Conservation (phyloP, 805 yeast genomes). For the Suhomyces canberraensis region DNA sequence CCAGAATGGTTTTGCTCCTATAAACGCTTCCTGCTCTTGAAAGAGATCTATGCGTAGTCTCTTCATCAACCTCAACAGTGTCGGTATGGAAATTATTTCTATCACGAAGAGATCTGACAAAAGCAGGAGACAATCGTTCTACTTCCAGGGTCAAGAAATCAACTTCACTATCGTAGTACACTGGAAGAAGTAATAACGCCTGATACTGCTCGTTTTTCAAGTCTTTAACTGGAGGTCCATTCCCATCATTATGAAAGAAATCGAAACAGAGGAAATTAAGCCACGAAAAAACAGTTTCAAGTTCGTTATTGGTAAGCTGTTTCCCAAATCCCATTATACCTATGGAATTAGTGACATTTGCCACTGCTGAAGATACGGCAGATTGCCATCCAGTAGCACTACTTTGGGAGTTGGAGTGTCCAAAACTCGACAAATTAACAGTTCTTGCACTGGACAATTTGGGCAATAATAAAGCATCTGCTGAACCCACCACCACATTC, state of each 20-base stretch:
- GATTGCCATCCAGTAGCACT: constrained; percentile 34
- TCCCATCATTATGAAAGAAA: constrained; percentile 77
- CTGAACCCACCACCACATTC: constrained; percentile 64
- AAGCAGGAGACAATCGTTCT: constrained; percentile 55
- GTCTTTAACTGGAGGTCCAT: constrained; percentile 69
- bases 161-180: constrained; percentile 54
- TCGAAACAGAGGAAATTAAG: constrained; percentile 59
- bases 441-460: constrained; percentile 50
- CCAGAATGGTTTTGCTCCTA: constrained; percentile 64
- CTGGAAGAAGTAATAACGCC: constrained; percentile 59
- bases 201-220: constrained; percentile 64
- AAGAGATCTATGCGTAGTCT: constrained; percentile 3
- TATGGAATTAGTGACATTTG: constrained; percentile 44
- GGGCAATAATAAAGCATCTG: constrained; percentile 75
- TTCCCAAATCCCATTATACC: constrained; percentile 50
- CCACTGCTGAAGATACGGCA: constrained; percentile 47
- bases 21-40: constrained; percentile 48
- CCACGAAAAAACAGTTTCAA: constrained; percentile 72
- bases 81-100: constrained; percentile 41
- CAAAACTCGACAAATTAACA: constrained; percentile 18
- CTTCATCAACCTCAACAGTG: background rate
- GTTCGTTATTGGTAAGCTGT: constrained; percentile 55
- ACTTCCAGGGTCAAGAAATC: constrained; percentile 53
- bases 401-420: background rate
- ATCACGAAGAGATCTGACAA: constrained; percentile 46